These are phyloP conservation scores for Trypanosomatidae sp. DNA, from an alignment of 208 protist genomes.

Conservation along the genomic window DNA sequence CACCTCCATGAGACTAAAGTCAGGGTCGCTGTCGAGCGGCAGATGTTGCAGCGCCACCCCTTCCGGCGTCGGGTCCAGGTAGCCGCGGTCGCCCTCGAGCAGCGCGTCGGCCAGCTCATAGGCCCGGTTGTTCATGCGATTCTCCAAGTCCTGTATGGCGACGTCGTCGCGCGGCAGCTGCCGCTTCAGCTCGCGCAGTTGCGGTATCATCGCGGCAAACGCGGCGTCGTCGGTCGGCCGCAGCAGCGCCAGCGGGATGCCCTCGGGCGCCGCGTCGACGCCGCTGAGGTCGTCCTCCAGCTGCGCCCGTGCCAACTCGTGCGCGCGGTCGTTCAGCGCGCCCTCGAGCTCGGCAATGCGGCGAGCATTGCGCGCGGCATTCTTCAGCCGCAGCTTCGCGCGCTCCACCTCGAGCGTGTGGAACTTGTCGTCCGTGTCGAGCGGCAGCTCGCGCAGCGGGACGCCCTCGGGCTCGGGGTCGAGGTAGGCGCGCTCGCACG, in stretches of 20 bases:
- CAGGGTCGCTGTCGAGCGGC: slow-evolving; percentile 43
- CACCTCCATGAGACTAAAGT: slow-evolving; percentile 51
- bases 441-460: slow-evolving; percentile 23
- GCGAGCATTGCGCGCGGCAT: slow-evolving; percentile 9
- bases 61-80: slow-evolving; percentile 44
- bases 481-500: slow-evolving; percentile 45
- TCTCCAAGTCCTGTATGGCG: slow-evolving; percentile 18
- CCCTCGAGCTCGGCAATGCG: slow-evolving; percentile 40
- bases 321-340: slow-evolving; percentile 50
- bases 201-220: slow-evolving; percentile 38
- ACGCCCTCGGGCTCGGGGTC: slow-evolving; percentile 54
- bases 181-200: slow-evolving; percentile 59
- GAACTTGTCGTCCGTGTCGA: slow-evolving; percentile 34
- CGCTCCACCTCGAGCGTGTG: slow-evolving; percentile 49
- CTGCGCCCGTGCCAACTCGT: slow-evolving; percentile 54
- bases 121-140: slow-evolving; percentile 62
- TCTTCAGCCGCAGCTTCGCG: slow-evolving; percentile 54
- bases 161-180: slow-evolving; percentile 15
- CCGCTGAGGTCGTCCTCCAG: slow-evolving; percentile 33
- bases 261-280: slow-evolving; percentile 42
- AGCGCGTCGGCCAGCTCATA: slow-evolving; percentile 51
- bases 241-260: slow-evolving; percentile 50
- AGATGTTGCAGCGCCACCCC: slow-evolving; percentile 50
- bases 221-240: slow-evolving; percentile 25
- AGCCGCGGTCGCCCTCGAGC: slow-evolving; percentile 53